Evolutionary conservation across 23 red algal species (phyloP).

Genomic region (Gracilaria gracilis): DNA sequence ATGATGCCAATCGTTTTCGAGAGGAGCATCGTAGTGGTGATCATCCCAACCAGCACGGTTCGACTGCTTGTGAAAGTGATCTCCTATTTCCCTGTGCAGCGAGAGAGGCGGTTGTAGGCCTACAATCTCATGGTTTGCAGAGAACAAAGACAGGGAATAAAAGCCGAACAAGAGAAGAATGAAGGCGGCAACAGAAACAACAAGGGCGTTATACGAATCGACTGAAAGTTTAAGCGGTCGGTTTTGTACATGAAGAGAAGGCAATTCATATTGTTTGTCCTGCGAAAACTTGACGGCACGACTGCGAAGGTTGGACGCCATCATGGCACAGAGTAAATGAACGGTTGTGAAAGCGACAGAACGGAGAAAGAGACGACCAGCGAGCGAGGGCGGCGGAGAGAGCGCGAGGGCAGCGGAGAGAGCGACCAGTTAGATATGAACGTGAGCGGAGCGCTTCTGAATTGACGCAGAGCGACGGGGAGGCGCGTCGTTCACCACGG

Average conservation of each 20-base stretch:
- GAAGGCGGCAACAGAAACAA: slow-evolving; percentile 27
- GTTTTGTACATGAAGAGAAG: neutral
- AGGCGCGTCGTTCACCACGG: neutral
- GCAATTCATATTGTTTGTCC: neutral
- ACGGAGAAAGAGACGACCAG: neutral
- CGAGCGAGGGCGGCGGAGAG: neutral
- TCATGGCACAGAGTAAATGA: neutral
- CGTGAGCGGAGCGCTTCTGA: neutral
- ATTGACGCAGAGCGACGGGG: neutral
- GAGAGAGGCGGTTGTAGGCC: slow-evolving; percentile 14
- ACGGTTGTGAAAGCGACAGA: neutral
- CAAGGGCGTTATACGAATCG: slow-evolving; percentile 28
- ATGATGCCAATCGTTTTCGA: slow-evolving; percentile 2
- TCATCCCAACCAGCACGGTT: neutral
- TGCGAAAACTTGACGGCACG: slow-evolving; percentile 9
- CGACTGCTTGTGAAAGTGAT: slow-evolving; percentile 19
- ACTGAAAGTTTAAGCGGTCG: neutral
- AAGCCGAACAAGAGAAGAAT: slow-evolving; percentile 37
- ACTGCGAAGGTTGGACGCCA: slow-evolving; percentile 15
- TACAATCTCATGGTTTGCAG: slow-evolving; percentile 12
- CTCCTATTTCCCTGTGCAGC: slow-evolving; percentile 14
- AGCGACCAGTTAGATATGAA: neutral
- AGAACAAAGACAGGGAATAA: slow-evolving; percentile 25
- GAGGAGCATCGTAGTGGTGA: slow-evolving; percentile 14
- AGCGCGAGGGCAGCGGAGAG: neutral